These are phyloP conservation scores for Tulasnella sp. DNA, from an alignment of 768 basidiomycete genomes.

Conservation along the genomic window DNA sequence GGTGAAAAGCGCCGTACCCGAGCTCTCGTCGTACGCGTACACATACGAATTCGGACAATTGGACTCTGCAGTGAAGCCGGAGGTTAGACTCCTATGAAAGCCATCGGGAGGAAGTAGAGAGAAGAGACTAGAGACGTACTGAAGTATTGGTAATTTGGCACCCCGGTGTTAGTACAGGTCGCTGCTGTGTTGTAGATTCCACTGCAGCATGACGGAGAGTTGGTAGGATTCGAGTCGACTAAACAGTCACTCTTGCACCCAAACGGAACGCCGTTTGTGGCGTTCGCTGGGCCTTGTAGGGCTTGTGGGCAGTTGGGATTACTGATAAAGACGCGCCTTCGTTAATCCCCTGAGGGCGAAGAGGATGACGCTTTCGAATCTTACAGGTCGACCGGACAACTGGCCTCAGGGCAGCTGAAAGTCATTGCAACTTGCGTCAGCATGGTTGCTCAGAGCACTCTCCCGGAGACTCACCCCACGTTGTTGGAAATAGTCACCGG, in stretches of 20 bases:
- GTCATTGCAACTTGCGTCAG: not conserved
- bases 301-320: not conserved
- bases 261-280: not conserved
- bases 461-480: not conserved
- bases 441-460: not conserved
- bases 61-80: not conserved
- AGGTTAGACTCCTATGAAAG: not conserved
- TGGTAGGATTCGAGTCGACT: conserved; percentile 12
- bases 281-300: conserved; percentile 1
- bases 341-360: not conserved
- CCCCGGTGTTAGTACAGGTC: conserved; percentile 15
- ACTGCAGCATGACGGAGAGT: conserved; percentile 12
- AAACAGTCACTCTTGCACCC: conserved; percentile 15
- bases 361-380: not conserved
- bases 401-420: not conserved
- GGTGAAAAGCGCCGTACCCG: conserved; percentile 14
- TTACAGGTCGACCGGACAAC: conserved; percentile 1
- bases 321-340: not conserved
- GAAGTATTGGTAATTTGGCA: conserved; percentile 17
- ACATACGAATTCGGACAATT: conserved; percentile 15
- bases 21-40: conserved; percentile 17
- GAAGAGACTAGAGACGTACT: not conserved
- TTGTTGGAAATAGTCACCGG: conserved; percentile 15
- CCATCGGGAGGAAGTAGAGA: not conserved
- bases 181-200: conserved; percentile 7